These are phyloP conservation scores for Wickerhamiella slavikovae DNA, from an alignment of 805 yeast genomes.

Conservation along the genomic window DNA sequence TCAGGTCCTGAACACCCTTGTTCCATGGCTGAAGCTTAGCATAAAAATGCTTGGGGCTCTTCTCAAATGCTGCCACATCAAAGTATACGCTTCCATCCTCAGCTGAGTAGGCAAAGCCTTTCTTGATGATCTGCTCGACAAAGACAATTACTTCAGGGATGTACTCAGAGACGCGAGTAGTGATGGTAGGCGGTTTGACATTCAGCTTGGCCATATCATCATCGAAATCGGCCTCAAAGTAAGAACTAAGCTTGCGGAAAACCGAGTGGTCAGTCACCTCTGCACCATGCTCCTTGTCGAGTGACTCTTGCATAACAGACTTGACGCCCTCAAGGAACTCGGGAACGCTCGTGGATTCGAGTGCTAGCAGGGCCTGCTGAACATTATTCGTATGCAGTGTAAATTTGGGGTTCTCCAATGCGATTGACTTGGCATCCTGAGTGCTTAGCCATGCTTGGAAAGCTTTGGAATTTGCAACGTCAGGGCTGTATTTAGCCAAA, in stretches of 20 bases:
- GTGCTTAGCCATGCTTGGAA: slow-evolving; percentile 32
- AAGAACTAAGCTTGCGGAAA: slow-evolving; percentile 64
- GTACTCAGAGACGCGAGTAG: slow-evolving; percentile 89
- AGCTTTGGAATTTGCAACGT: slow-evolving; percentile 14
- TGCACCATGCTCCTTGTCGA: slow-evolving; percentile 56
- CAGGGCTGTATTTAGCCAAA: slow-evolving; percentile 24
- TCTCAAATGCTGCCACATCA: slow-evolving; percentile 69
- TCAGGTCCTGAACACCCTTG: slow-evolving; percentile 65
- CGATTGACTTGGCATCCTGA: slow-evolving; percentile 30
- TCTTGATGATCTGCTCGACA: slow-evolving; percentile 50
- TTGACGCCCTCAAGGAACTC: slow-evolving; percentile 32
- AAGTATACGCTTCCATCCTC: slow-evolving; percentile 90
- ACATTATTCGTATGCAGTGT: slow-evolving; percentile 66
- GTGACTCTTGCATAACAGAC: slow-evolving; percentile 51
- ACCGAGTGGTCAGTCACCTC: slow-evolving; percentile 67
- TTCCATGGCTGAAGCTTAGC: slow-evolving; percentile 98
- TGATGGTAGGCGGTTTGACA: slow-evolving; percentile 64
- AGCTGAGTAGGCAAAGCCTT: slow-evolving; percentile 72
- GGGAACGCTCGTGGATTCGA: slow-evolving; percentile 10
- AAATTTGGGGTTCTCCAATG: slow-evolving; percentile 53
- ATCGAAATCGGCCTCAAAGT: slow-evolving; percentile 74
- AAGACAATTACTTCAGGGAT: slow-evolving; percentile 77
- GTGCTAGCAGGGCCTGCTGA: slow-evolving; percentile 27
- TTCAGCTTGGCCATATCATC: slow-evolving; percentile 70
- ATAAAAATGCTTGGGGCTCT: slow-evolving; percentile 50